These are phyloP conservation scores for Tetradesmus lagerheimii DNA, from an alignment of 139 green algal species.

Conservation along the genomic window DNA sequence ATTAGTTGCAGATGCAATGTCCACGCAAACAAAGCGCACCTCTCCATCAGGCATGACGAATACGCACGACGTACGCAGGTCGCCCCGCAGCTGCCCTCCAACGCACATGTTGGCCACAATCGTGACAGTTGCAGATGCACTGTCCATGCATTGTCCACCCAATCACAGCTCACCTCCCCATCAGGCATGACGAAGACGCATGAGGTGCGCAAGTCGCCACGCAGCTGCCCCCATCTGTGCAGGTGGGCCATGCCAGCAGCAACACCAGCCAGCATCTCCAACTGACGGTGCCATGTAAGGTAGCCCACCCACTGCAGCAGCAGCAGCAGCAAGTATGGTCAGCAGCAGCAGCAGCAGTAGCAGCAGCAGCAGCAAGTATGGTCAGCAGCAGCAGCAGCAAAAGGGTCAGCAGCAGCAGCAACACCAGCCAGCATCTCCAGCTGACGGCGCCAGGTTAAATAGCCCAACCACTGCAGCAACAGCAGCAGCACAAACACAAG, in stretches of 20 bases:
- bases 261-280: slow-evolving; percentile 52
- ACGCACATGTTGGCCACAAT: too few relatives aligned
- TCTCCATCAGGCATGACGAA: slow-evolving; percentile 51
- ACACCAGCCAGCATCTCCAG: slow-evolving; percentile 55
- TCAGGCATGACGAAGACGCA: slow-evolving; percentile 63
- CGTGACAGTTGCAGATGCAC: too few relatives aligned
- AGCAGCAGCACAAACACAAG: too few relatives aligned
- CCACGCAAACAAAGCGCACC: too few relatives aligned
- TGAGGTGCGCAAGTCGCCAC: slow-evolving; percentile 60
- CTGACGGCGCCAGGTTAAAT: background rate
- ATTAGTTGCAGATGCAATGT: too few relatives aligned
- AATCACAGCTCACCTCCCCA: too few relatives aligned
- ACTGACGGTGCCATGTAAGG: background rate
- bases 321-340: too few relatives aligned
- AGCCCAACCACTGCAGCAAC: background rate
- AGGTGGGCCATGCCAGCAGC: slow-evolving; percentile 64
- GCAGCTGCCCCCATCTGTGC: slow-evolving; percentile 53
- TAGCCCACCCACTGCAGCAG: background rate
- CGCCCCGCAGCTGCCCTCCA: too few relatives aligned
- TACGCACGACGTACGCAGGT: too few relatives aligned
- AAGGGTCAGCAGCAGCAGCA: slow-evolving; percentile 63
- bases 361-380: too few relatives aligned
- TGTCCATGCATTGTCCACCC: too few relatives aligned
- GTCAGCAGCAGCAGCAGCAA: background rate
- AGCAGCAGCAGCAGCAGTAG: too few relatives aligned